phyloP scores from a whole-genome alignment of 257 asterid species.

The Parsonsia alboflavescens region DNA sequence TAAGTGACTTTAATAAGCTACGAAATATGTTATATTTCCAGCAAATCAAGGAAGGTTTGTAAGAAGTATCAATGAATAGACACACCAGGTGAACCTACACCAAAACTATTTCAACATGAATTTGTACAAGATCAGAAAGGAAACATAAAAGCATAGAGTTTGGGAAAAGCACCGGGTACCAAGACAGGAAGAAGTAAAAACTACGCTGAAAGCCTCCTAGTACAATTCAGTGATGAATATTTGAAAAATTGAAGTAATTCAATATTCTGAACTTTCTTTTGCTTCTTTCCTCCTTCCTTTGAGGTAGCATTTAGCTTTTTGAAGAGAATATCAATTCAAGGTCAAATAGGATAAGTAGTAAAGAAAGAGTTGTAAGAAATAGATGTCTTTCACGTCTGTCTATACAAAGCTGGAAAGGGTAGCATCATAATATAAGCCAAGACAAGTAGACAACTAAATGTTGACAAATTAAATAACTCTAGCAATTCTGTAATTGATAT shows the following conservation, averaged over 20 bases:
- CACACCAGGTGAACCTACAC: background rate
- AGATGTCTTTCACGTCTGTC: background rate
- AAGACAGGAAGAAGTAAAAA: background rate
- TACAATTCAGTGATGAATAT: background rate
- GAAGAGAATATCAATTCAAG: background rate
- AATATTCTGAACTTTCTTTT: background rate
- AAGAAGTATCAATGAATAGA: background rate
- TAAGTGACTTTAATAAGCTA: background rate
- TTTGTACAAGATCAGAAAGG: background rate
- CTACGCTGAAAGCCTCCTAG: background rate
- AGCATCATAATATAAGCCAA: background rate
- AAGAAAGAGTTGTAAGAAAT: background rate
- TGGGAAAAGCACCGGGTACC: background rate
- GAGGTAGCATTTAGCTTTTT: background rate
- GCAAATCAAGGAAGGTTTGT: background rate
- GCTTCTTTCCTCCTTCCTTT: background rate
- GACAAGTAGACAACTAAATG: background rate
- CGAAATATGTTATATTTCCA: background rate
- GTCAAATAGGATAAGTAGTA: background rate
- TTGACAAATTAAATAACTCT: background rate
- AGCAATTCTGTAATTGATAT: background rate
- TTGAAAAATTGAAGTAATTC: background rate
- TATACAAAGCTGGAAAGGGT: background rate
- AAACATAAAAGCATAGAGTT: background rate
- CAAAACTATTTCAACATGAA: background rate